A percentile compares a stretch with the other conserved stretches of the same genome.
phyloP scores from a whole-genome alignment of 352 stramenopile species.

The Phytophthora europaea region DNA sequence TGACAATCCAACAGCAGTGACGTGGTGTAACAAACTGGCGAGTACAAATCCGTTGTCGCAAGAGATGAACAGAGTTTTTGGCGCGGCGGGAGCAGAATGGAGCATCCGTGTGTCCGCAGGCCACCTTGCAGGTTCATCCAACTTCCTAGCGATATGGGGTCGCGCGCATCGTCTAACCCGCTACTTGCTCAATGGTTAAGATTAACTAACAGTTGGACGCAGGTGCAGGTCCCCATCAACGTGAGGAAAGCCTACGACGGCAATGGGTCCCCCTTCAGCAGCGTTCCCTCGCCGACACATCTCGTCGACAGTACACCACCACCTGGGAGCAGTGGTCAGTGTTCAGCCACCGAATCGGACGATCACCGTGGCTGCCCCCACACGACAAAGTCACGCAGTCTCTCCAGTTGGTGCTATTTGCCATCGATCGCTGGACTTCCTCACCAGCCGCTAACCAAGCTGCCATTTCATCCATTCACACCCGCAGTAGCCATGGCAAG shows the following conservation, averaged over 20 bases:
- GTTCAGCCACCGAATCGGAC: background rate
- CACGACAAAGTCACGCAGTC: constrained; percentile 12
- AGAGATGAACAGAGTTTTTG: background rate
- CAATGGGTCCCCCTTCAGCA: constrained; percentile 8
- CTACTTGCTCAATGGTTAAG: background rate
- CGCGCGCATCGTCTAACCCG: background rate
- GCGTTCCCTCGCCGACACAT: constrained; percentile 9
- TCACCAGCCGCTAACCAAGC: background rate
- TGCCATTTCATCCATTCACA: background rate
- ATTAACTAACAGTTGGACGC: constrained; percentile 11
- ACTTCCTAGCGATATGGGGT: constrained; percentile 12
- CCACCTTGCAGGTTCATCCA: background rate
- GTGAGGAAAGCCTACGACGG: constrained; percentile 4
- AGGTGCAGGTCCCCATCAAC: background rate
- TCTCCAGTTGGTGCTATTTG: constrained; percentile 29
- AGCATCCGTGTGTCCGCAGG: background rate
- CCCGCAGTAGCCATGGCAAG: constrained; percentile 23
- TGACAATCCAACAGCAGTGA: constrained; percentile 1
- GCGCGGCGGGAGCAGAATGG: background rate
- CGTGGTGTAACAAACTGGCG: constrained; percentile 1
- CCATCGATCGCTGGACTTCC: constrained; percentile 7
- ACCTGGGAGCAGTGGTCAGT: background rate
- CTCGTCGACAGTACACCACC: background rate
- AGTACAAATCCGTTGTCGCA: background rate
- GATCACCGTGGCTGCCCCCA: constrained; percentile 18